Conservation (phyloP, 2,329 filamentous ascomycete genomes). For the Hypoxylon sp. region DNA sequence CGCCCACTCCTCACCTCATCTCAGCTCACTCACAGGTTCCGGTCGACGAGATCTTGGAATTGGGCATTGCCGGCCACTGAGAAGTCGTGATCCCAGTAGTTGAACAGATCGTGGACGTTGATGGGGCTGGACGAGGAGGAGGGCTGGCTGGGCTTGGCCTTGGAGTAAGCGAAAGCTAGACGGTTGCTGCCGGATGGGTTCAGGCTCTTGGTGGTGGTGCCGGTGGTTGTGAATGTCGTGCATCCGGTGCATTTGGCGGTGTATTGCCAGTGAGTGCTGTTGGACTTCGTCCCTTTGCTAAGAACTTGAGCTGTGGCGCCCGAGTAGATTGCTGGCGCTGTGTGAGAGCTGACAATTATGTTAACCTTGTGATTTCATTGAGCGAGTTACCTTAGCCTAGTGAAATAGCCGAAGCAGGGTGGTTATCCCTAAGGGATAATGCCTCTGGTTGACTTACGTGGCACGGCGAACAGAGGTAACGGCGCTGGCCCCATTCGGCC, state of each 20-base stretch:
- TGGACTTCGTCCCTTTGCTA: slow-evolving; percentile 57
- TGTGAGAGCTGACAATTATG: slow-evolving; percentile 53
- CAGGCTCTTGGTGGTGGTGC: slow-evolving; percentile 61
- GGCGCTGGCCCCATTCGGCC: slow-evolving; percentile 60
- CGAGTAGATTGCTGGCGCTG: slow-evolving; percentile 53
- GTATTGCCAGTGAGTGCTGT: slow-evolving; percentile 60
- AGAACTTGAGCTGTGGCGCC: slow-evolving; percentile 55
- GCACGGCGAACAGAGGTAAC: slow-evolving; percentile 62
- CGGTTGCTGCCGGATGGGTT: slow-evolving; percentile 96
- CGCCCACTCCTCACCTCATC: slow-evolving; percentile 6
- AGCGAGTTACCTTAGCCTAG: neutral
- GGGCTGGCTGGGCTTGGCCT: slow-evolving; percentile 47
- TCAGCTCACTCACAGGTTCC: slow-evolving; percentile 45
- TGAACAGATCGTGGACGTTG: slow-evolving; percentile 52
- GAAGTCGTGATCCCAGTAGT: slow-evolving; percentile 56
- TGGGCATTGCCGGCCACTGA: slow-evolving; percentile 47
- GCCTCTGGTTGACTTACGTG: slow-evolving; percentile 56
- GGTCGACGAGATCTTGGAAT: slow-evolving; percentile 50
- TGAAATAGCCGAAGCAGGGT: neutral
- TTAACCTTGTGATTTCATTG: slow-evolving; percentile 5
- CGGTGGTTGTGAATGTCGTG: slow-evolving; percentile 53
- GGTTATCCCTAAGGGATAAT: neutral
- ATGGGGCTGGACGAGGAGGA: slow-evolving; percentile 45
- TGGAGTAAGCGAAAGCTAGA: slow-evolving; percentile 66
- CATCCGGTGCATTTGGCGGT: slow-evolving; percentile 58